Conservation (phyloP, 2,329 filamentous ascomycete species). For the Pseudocercospora fuligena region DNA sequence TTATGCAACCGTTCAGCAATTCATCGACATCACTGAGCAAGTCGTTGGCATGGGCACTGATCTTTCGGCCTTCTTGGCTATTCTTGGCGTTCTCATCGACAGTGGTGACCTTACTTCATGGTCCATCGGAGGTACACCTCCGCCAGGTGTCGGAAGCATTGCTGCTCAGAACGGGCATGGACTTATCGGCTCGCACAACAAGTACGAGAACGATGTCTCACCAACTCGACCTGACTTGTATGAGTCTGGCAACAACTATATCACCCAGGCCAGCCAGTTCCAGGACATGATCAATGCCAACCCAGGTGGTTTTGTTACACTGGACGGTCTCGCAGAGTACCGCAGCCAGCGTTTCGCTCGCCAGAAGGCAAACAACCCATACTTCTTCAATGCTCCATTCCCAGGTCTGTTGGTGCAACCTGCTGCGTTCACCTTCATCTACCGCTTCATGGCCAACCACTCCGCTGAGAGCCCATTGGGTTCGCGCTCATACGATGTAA, state of each 20-base stretch:
- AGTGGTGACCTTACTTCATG: slow-evolving; percentile 22
- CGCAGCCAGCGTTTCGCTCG: no score
- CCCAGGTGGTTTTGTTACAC: slow-evolving; percentile 28
- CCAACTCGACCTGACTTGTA: slow-evolving; percentile 43
- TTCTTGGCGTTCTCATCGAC: slow-evolving; percentile 25
- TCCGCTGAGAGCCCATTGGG: no score
- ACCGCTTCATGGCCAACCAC: slow-evolving; percentile 36
- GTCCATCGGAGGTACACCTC: slow-evolving; percentile 29
- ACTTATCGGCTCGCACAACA: slow-evolving; percentile 39
- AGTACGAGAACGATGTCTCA: slow-evolving; percentile 44
- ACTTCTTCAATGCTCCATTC: slow-evolving; percentile 30
- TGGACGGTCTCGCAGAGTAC: slow-evolving; percentile 13
- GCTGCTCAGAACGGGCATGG: slow-evolving; percentile 21
- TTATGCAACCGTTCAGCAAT: no score
- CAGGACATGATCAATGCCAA: slow-evolving; percentile 36
- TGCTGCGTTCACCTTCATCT: slow-evolving; percentile 12
- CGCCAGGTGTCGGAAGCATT: slow-evolving; percentile 16
- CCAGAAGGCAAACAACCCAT: slow-evolving; percentile 9
- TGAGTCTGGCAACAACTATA: slow-evolving; percentile 36
- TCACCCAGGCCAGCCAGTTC: slow-evolving; percentile 34
- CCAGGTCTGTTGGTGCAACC: slow-evolving; percentile 17
- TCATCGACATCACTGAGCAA: no score
- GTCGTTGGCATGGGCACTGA: no score
- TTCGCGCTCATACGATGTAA: no score
- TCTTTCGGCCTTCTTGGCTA: slow-evolving; percentile 18